phyloP scores from a whole-genome alignment of 805 yeast genomes.

The Yarrowia sp. region DNA sequence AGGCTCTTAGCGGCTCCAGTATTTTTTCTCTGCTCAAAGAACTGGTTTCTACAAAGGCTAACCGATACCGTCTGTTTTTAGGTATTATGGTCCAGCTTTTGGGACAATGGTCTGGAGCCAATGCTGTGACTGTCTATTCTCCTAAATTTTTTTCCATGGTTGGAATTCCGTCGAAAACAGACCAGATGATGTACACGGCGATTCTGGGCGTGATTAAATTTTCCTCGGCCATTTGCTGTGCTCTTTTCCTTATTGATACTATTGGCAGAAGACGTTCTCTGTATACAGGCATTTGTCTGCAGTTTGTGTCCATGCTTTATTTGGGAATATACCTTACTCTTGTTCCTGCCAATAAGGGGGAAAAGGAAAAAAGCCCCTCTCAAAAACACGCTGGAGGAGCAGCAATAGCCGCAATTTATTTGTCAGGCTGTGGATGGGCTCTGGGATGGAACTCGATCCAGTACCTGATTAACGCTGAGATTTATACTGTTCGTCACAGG shows the following conservation, averaged over 20 bases:
- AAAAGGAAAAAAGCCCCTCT: conserved; percentile 41
- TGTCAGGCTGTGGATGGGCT: conserved; percentile 58
- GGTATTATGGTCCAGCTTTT: conserved; percentile 41
- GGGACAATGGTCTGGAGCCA: conserved; percentile 56
- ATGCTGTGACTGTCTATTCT: conserved; percentile 54
- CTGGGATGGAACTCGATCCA: conserved; percentile 57
- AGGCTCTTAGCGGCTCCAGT: conserved; percentile 32
- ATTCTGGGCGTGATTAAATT: conserved; percentile 54
- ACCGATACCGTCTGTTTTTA: conserved; percentile 43
- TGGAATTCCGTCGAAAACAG: conserved; percentile 43
- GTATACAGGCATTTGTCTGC: conserved; percentile 48
- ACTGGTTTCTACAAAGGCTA: conserved; percentile 40
- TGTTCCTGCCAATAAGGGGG: conserved; percentile 37
- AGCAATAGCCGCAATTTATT: conserved; percentile 50
- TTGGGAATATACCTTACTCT: conserved; percentile 45
- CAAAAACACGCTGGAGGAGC: conserved; percentile 43
- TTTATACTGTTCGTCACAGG: conserved; percentile 51
- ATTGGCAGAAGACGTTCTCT: conserved; percentile 53
- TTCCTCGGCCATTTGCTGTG: conserved; percentile 46
- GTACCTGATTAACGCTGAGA: conserved; percentile 53
- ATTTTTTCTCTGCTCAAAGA: conserved; percentile 39
- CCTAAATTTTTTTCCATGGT: conserved; percentile 49
- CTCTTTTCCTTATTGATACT: conserved; percentile 53
- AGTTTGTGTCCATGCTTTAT: conserved; percentile 45
- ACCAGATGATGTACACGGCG: conserved; percentile 48